Percentiles rank a stretch among this genome's conserved stretches.
Evolutionary conservation across 2,329 filamentous ascomycete species (phyloP).

Genomic region (Fusarium sp.): DNA sequence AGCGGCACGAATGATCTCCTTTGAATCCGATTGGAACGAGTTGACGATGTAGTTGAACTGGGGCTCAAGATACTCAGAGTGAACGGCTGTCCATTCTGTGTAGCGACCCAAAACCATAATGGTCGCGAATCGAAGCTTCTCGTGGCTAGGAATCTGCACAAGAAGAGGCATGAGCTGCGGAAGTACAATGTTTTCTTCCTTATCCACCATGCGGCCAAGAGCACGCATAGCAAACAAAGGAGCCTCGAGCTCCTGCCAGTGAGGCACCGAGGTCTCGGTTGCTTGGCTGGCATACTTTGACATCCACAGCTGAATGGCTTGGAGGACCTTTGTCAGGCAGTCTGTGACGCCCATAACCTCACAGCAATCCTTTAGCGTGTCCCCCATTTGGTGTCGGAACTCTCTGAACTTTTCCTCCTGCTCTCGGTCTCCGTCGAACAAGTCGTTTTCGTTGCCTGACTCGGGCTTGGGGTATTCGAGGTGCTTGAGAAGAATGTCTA

Average conservation of each 20-base stretch:
- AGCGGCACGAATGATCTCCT: constrained; percentile 90
- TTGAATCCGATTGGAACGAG: constrained; percentile 88
- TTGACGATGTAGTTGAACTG: constrained; percentile 97
- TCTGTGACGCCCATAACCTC: constrained; percentile 94
- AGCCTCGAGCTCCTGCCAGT: constrained; percentile 97
- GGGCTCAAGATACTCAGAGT: constrained; percentile 89
- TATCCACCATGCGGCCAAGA: constrained; percentile 95
- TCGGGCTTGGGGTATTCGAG: constrained; percentile 87
- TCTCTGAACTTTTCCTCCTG: constrained; percentile 97
- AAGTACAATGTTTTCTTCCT: constrained; percentile 86
- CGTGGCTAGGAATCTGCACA: constrained; percentile 92
- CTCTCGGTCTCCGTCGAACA: constrained; percentile 96
- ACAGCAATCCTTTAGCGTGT: constrained; percentile 96
- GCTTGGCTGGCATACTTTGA: constrained; percentile 81
- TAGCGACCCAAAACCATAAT: constrained; percentile 98
- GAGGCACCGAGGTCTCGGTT: constrained; percentile 78
- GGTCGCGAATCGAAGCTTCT: constrained; percentile 97
- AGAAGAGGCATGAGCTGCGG: constrained; percentile 93
- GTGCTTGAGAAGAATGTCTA: constrained; percentile 92
- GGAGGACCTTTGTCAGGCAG: constrained; percentile 88
- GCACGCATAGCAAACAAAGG: constrained; percentile 95
- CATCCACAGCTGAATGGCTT: constrained; percentile 89
- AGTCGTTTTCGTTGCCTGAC: constrained; percentile 76
- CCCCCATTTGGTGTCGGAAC: constrained; percentile 96
- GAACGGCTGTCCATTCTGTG: constrained; percentile 96